Evolutionary conservation across 2,329 filamentous ascomycete species (phyloP), one percentile per base, ranked within the genome.

Genomic region (Fusarium secorum): DNA sequence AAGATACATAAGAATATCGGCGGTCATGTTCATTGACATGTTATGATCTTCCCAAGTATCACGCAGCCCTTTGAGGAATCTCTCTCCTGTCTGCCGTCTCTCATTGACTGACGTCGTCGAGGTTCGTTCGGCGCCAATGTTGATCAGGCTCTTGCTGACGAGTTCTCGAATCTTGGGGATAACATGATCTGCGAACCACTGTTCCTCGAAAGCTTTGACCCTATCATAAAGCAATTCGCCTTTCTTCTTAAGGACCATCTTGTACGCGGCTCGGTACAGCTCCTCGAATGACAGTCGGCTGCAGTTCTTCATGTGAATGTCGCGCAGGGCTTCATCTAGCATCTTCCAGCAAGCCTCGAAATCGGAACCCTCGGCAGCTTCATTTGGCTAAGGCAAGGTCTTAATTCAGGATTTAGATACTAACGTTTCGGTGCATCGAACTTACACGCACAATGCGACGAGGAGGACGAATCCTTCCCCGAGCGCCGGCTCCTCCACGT

Each of bases 1-100:
- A 85, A 99, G 93, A 78, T 98, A 98, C 94, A 98, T 98, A 55
- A 98, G 86, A 35, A 98, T 94, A 79, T 98, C 96, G 7, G 95
- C 94, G 54, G 94, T 91, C 95, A 98, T 98, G 78, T 94, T 94
- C 93, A 97, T 97, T 46, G 93, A 95, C 61, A 93, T 88, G 78
- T 95, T 93, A 78, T 99, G 95, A 69, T 97, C 92, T 66, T 94
- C 89, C 94, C 95, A 99, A 5, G 91, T 89, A 63, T 90, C 86
- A 74, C 91, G 91, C 18, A 98, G 81, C 0, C 89, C 91, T 60
- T 88, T 89, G 64, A 99, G 81, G 71, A 98, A 97, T 76, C 87
- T 90, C 80, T 97, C 94, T 51, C 95, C 95, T 38, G 92, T 91
- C 45, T 91, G 88, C 49, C 93, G 87, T 60, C 93, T 89, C 82